A percentile compares a stretch with the other conserved stretches of the same genome.
Evolutionary conservation across 169 alveolate species (phyloP).

Genomic region (Eimeria maxima): DNA sequence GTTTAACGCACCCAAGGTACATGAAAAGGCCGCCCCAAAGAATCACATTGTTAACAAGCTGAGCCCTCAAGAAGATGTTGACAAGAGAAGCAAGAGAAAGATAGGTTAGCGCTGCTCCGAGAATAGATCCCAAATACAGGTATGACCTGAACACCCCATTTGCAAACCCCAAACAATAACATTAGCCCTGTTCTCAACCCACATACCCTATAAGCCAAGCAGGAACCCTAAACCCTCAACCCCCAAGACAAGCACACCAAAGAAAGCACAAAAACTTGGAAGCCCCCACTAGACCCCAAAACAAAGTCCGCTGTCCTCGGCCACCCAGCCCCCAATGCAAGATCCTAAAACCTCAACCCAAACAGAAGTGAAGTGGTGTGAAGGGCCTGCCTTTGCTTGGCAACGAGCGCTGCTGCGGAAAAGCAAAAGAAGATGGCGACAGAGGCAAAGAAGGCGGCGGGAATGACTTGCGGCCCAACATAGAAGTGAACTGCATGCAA

Average conservation of each 20-base stretch:
- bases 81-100: conserved; percentile 34
- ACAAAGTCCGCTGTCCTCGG: too few species aligned
- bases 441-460: conserved; percentile 75
- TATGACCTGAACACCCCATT: conserved; percentile 26
- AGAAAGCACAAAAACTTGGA: neutral
- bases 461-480: conserved; percentile 50
- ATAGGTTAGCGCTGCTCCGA: conserved; percentile 58
- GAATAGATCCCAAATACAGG: conserved; percentile 55
- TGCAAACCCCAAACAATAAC: neutral
- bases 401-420: conserved; percentile 76
- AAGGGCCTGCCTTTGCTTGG: conserved; percentile 40
- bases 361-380: neutral
- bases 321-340: neutral
- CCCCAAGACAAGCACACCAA: neutral
- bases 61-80: conserved; percentile 27
- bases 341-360: neutral
- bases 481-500: conserved; percentile 25
- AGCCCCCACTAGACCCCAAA: neutral
- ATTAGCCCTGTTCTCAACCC: neutral
- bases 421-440: conserved; percentile 74
- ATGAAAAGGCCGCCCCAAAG: conserved; percentile 79
- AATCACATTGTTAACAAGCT: conserved; percentile 46
- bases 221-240: conserved; percentile 17
- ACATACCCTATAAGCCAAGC: neutral
- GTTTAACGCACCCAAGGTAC: conserved; percentile 55